A percentile compares a stretch with the other conserved stretches of the same genome.
These are phyloP conservation scores for Gnetum montanum DNA, from an alignment of 75 land plant genomes.

Conservation along the genomic window DNA sequence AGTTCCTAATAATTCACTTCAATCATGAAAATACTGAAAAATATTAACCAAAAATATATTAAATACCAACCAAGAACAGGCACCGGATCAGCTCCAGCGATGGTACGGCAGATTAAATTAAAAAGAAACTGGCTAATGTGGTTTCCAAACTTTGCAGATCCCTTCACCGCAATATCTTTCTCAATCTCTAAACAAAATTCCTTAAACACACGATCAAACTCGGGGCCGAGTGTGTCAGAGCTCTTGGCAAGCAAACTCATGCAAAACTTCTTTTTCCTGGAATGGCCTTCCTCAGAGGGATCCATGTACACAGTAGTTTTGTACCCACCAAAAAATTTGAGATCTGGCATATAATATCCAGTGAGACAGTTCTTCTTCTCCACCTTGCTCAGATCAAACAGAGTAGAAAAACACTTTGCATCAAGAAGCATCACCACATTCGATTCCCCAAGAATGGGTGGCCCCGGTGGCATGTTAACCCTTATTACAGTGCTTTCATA, in stretches of 20 bases:
- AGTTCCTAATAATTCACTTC: too few species aligned
- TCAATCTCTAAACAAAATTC: conserved; percentile 41
- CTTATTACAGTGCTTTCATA: conserved; percentile 74
- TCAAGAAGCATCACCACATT: conserved; percentile 68
- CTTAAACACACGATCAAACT: conserved; percentile 31
- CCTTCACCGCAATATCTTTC: conserved; percentile 18
- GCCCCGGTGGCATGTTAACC: conserved; percentile 83
- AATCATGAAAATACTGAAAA: too few species aligned
- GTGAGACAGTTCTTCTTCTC: conserved; percentile 78
- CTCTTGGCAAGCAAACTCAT: conserved; percentile 36
- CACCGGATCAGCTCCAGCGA: conserved; percentile 36
- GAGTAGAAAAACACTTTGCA: conserved; percentile 68
- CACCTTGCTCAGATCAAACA: conserved; percentile 67
- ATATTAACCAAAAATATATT: too few species aligned
- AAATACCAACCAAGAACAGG: conserved; percentile 7
- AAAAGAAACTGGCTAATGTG: conserved; percentile 41
- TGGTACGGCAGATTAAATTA: conserved; percentile 46
- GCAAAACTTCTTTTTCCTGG: conserved; percentile 45
- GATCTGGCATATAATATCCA: conserved; percentile 65
- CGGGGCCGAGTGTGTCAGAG: conserved; percentile 42
- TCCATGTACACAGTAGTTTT: conserved; percentile 58
- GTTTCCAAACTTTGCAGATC: conserved; percentile 24
- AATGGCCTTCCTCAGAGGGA: conserved; percentile 65
- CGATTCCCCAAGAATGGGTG: conserved; percentile 39
- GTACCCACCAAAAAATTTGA: conserved; percentile 65